Percentiles rank a stretch among this genome's conserved stretches.
Conservation (phyloP, 345 rosid species). For the Barbarea vulgaris region DNA sequence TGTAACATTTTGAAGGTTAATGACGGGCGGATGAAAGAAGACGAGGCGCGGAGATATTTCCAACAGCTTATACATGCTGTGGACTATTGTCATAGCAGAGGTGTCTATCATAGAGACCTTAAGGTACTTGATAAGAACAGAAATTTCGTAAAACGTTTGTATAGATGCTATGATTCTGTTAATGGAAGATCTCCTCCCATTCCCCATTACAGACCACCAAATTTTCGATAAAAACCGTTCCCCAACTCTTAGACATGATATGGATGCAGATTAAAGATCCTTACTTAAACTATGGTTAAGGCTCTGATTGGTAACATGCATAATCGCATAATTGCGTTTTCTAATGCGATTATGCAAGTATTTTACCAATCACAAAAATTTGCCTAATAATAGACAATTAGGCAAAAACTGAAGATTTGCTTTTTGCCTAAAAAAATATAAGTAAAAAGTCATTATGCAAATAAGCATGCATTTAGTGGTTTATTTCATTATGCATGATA, state of each 20-base stretch:
- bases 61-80: constrained; percentile 96
- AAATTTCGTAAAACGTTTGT: neutral
- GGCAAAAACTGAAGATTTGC: too few relatives aligned
- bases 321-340: too few relatives aligned
- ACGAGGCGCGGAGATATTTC: constrained; percentile 85
- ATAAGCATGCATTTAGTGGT: too few relatives aligned
- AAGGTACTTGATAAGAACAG: constrained; percentile 48
- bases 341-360: too few relatives aligned
- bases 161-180: neutral
- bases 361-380: too few relatives aligned
- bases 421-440: too few relatives aligned
- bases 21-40: constrained; percentile 89
- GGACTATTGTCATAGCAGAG: constrained; percentile 98
- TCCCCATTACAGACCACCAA: neutral
- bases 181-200: neutral
- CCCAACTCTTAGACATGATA: neutral
- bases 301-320: too few relatives aligned
- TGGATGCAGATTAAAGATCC: too few relatives aligned
- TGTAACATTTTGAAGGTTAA: constrained; percentile 56
- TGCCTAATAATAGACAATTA: too few relatives aligned
- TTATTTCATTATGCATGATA: too few relatives aligned
- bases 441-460: too few relatives aligned
- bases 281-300: too few relatives aligned
- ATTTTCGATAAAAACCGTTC: neutral
- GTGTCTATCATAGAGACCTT: constrained; percentile 95